A percentile compares a stretch with the other conserved stretches of the same genome.
Conservation (phyloP, 129 eudicot genomes). For the Tagetes erecta region DNA sequence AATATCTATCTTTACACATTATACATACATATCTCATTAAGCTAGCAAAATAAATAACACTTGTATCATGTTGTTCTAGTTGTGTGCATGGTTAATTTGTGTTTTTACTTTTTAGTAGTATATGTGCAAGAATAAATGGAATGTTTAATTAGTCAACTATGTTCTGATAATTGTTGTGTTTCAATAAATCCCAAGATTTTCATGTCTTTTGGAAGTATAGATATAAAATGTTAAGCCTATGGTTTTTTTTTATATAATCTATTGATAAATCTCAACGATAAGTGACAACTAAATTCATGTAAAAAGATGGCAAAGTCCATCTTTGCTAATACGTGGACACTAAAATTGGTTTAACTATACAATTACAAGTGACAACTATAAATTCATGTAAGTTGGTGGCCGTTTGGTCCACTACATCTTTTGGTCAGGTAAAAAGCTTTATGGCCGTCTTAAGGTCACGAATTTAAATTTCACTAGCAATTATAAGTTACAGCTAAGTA, state of each 20-base stretch:
- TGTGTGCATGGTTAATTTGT: conserved; percentile 24
- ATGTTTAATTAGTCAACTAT: conserved; percentile 12
- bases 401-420: neutral
- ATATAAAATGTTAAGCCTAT: neutral
- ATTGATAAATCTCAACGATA: neutral
- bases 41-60: conserved; percentile 19
- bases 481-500: neutral
- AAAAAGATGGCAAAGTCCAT: neutral
- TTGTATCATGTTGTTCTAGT: neutral
- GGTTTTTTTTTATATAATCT: neutral
- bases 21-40: conserved; percentile 14
- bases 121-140: neutral
- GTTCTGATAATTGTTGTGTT: conserved; percentile 4
- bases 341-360: neutral
- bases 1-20: conserved; percentile 2
- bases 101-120: neutral
- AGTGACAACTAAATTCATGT: neutral
- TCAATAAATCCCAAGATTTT: conserved; percentile 17
- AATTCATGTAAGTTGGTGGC: neutral
- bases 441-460: neutral
- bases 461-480: too few species aligned
- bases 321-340: neutral
- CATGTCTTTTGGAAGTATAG: conserved; percentile 1
- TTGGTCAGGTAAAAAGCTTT: neutral
- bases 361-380: neutral